Evolutionary conservation across 2,329 filamentous ascomycete genomes (phyloP).

Genomic region (Colletotrichum cereale): DNA sequence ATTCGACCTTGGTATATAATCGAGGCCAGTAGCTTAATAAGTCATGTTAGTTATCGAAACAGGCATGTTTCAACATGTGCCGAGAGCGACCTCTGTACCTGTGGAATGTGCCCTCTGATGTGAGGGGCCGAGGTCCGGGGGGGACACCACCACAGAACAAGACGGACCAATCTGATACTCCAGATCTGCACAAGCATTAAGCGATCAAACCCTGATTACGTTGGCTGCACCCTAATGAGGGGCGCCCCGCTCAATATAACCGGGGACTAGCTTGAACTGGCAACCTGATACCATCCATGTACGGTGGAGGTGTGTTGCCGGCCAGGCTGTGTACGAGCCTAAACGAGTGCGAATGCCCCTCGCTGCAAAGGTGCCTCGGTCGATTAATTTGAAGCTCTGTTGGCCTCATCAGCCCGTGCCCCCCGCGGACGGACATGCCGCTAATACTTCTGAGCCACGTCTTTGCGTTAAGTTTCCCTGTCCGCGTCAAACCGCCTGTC

Average conservation of each 20-base stretch:
- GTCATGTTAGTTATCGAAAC: conserved; percentile 23
- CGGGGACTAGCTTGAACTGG: background rate
- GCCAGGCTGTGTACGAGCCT: background rate
- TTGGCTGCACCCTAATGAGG: conserved; percentile 15
- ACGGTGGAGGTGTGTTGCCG: background rate
- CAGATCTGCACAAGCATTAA: conserved; percentile 14
- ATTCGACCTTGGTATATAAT: background rate
- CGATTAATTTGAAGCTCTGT: background rate
- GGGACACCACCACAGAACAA: background rate
- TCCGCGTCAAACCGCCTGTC: conserved; percentile 7
- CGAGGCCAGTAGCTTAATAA: background rate
- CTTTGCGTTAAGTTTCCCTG: conserved; percentile 1
- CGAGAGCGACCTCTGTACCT: conserved; percentile 7
- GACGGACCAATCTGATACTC: conserved; percentile 4
- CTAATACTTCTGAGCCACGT: conserved; percentile 8
- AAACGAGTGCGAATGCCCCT: conserved; percentile 33
- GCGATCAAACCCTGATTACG: conserved; percentile 1
- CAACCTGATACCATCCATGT: background rate
- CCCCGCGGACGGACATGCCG: conserved; percentile 21
- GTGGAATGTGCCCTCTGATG: background rate
- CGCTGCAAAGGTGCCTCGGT: conserved; percentile 22
- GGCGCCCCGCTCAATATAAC: background rate
- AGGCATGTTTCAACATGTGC: conserved; percentile 28
- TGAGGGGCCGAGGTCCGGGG: conserved; percentile 21
- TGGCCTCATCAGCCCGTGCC: background rate